Base-by-base conservation (phyloP, 139 green algal species). In the Chlamydomonas applanata region DNA sequence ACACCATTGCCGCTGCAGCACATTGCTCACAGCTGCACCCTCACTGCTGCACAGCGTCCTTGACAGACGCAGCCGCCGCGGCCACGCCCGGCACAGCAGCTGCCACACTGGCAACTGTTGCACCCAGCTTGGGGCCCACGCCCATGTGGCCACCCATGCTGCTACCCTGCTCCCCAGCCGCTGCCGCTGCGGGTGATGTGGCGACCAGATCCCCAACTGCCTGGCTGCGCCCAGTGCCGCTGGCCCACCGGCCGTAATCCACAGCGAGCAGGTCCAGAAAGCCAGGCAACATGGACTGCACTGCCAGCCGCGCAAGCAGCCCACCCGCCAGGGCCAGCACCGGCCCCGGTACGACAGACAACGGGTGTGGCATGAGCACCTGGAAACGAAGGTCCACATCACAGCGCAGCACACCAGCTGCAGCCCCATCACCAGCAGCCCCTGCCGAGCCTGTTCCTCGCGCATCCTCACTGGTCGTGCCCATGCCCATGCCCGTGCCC, bases 191-290 rank as follows among this genome's bases (percentile, higher is more conserved):
- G 11, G 40, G 40, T 49, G 40, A 11, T 75, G 56, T 5, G 2
- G 52, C 35, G 25, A 82, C 62, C 35, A 82, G 57, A 40, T 40
- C 77, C 4, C 76, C 76, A 2, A 56, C 76, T 2, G 76, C 20
- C 29, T 35, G 27, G 14, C 33, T 49, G 13, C 54, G 67, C 7
- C 64, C 74, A 20, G 36, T 69, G 27, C 71, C 77, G 24, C 29
- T 20, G 2, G 77, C 64, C 77, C 77, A 83, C 2, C 77, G 64
- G 0, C 44, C 66, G 45, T 83, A 83, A 34, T 83, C 77, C 24
- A 64, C 66, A 5, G 71, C 65, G 1, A 83, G 65, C 77, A 83
- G 56, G 49, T 83, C 82, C 59, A 87, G 36, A 33, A 87, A 87
- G 49, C 57, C 70, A 1, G 82, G 82, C 65, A 87, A 49, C 60